Conservation (phyloP, 2,329 filamentous ascomycete species). For the Cercospora citrullina region DNA sequence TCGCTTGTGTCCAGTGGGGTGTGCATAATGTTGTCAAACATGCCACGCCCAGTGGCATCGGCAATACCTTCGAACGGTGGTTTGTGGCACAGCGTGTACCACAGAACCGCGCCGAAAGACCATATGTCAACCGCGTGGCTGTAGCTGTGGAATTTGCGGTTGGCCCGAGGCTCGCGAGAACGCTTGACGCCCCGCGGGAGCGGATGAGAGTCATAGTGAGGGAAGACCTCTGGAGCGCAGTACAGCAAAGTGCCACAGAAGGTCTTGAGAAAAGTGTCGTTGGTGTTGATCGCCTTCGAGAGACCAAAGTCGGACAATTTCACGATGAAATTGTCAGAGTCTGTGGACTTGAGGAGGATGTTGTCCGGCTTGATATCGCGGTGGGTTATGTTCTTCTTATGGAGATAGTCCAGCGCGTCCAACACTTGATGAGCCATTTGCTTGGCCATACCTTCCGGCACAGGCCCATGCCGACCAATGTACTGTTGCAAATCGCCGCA, state of each 20-base stretch:
- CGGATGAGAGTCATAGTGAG: constrained; percentile 69
- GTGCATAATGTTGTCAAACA: constrained; percentile 85
- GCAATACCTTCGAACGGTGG: constrained; percentile 80
- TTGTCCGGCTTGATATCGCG: constrained; percentile 99
- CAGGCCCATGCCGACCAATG: constrained; percentile 60
- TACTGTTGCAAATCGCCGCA: constrained; percentile 79
- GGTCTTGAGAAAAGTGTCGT: constrained; percentile 88
- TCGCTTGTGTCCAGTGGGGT: constrained; percentile 66
- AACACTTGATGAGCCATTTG: constrained; percentile 74
- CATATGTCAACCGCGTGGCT: constrained; percentile 92
- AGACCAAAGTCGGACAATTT: constrained; percentile 96
- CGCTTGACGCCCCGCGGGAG: constrained; percentile 60
- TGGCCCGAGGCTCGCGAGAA: constrained; percentile 51
- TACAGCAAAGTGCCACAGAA: constrained; percentile 96
- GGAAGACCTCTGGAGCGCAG: constrained; percentile 95
- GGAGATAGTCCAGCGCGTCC: constrained; percentile 80
- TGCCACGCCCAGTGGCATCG: constrained; percentile 73
- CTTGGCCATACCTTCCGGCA: constrained; percentile 69
- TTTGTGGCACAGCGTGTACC: constrained; percentile 74
- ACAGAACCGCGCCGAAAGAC: constrained; percentile 92
- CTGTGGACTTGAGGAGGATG: constrained; percentile 74
- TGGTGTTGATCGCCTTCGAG: constrained; percentile 83
- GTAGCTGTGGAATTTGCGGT: constrained; percentile 64
- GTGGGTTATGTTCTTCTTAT: constrained; percentile 86
- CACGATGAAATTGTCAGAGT: constrained; percentile 66